A percentile compares a stretch with the other conserved stretches of the same genome.
phyloP scores from a whole-genome alignment of 75 land plant species.

The Picea glauca region DNA sequence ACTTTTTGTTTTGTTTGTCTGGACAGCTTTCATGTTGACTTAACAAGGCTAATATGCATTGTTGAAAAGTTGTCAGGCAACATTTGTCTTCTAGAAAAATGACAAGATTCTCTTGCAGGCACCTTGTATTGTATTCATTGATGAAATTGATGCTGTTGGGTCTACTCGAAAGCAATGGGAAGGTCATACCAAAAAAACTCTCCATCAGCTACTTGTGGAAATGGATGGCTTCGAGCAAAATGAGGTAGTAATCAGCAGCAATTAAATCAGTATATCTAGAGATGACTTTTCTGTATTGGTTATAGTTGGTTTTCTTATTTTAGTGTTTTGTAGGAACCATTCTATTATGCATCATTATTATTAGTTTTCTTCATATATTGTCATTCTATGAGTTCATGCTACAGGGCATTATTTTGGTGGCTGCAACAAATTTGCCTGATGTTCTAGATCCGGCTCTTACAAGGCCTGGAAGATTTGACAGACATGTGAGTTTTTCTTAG shows the following conservation, averaged over 20 bases:
- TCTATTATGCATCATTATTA: neutral
- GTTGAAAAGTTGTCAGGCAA: neutral
- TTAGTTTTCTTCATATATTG: neutral
- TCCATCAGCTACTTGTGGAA: conserved; percentile 98
- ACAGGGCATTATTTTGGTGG: conserved; percentile 95
- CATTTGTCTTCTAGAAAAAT: neutral
- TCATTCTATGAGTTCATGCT: neutral
- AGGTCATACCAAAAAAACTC: conserved; percentile 98
- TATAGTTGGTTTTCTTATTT: neutral
- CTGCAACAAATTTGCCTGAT: conserved; percentile 99
- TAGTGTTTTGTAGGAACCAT: neutral
- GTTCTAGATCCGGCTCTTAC: conserved; percentile 98
- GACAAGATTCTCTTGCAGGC: conserved; percentile 46
- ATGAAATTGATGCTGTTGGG: conserved; percentile 99
- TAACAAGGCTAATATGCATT: neutral
- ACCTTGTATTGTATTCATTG: conserved; percentile 99
- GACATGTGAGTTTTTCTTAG: conserved; percentile 74
- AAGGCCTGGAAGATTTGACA: conserved; percentile 99
- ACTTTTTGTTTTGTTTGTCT: too few relatives aligned
- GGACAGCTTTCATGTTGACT: too few relatives aligned
- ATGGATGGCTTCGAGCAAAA: conserved; percentile 99
- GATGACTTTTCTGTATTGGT: neutral
- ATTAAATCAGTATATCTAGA: neutral
- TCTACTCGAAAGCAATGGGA: conserved; percentile 99
- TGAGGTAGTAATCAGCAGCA: conserved; percentile 56